Evolutionary conservation across 225 moss, liverwort and hornwort genomes (phyloP).

Genomic region (Pseudisothecium myosuroides): DNA sequence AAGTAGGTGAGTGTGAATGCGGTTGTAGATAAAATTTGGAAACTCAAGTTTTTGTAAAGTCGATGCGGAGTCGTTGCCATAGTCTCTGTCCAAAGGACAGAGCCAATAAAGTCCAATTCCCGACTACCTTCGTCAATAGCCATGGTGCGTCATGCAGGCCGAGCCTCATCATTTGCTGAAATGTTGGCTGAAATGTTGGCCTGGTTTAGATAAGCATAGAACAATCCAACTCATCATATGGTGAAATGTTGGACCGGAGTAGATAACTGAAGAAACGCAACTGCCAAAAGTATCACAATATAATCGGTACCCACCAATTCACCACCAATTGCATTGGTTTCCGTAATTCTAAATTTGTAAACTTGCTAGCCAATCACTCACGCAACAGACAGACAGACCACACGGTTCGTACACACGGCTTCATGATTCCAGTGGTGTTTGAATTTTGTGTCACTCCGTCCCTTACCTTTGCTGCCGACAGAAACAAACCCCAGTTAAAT

Average conservation of each 20-base stretch:
- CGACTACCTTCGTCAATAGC: background rate
- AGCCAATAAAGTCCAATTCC: background rate
- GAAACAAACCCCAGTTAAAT: background rate
- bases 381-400: background rate
- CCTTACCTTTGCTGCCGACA: background rate
- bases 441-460: background rate
- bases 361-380: background rate
- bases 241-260: background rate
- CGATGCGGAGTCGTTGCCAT: too few species aligned
- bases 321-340: background rate
- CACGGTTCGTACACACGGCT: background rate
- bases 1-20: too few species aligned
- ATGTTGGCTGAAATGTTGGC: background rate
- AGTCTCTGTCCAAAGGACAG: too few species aligned
- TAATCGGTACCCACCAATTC: background rate
- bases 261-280: background rate
- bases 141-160: background rate
- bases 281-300: too few species aligned
- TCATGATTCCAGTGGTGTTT: background rate
- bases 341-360: background rate
- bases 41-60: too few species aligned
- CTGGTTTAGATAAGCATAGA: background rate
- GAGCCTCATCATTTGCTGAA: background rate
- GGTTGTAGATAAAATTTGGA: too few species aligned
- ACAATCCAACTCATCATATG: background rate